Evolutionary conservation across 73 alveolate genomes (phyloP), one percentile per base, ranked within the genome.

Genomic region (Paramecium sonneborni): DNA sequence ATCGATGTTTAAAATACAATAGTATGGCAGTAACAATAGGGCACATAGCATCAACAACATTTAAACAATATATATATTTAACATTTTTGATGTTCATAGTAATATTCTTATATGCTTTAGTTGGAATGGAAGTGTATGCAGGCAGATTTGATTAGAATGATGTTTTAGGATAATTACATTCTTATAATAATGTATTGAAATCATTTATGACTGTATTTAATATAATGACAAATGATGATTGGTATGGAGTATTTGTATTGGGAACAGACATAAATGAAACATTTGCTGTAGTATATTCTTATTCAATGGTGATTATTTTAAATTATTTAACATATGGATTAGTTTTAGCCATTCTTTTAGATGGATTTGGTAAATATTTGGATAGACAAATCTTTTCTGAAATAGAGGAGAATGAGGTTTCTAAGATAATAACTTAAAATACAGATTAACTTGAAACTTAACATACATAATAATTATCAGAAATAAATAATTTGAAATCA

Each of bases 221-320:
- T 44, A 79, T 79, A 43, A 79, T 79, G 90, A 43, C 90, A 24
- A 39, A 79, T 79, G 90, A 46, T 43, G 90, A 79, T 79, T 79
- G 90, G 90, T 79, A 79, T 41, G 90, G 90, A 15, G 74, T 79
- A 11, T 46, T 79, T 18, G 48, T 43, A 0, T 43, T 79, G 28
- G 90, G 76, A 43, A 26, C 90, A 23, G 20, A n/a, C 12, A 79
- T 46, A 9, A 79, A 79, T 44, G 26, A 79, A 79, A 79, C 55
- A 43, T 79, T 79, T 41, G 41, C 76, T 12, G 26, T 79, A 2
- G 55, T 79, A 18, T 79, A 79, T 34, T 46, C 74, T 3, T 79
- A 43, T 79, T 43, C 74, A 6, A 79, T 79, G 69, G 90, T 79
- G 5, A 30, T 79, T 1, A 20, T 26, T 24, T 43, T 79, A 28